Base-by-base conservation (phyloP, 768 basidiomycete genomes). In the Termitomyces sp. region DNA sequence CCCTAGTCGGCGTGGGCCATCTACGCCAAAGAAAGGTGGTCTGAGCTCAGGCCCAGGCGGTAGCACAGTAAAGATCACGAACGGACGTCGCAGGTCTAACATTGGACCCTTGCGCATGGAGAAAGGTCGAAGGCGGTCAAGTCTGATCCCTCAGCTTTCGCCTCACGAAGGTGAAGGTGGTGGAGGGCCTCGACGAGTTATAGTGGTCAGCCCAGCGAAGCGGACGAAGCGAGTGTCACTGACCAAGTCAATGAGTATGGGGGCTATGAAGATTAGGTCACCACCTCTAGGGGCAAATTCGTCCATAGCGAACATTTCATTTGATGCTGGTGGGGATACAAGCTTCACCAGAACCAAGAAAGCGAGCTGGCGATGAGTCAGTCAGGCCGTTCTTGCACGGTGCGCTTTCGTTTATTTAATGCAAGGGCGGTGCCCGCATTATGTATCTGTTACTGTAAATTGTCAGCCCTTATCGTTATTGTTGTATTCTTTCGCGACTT, bases 91-190 rank as follows among this genome's bases (percentile, higher is more conserved):
- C 62, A 82, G 88, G 42, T 94, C 92, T 24, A 88, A 87, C 66
- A 83, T 92, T 59, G 92, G 92, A 5, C 83, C 89, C n/a, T 68
- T 87, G 71, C 85, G 92, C 39, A 80, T 76, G 62, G 92, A 94
- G 71, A 91, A 90, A 71, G 74, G 75, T 15, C 78, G 91, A 61
- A 79, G 92, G 61, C 81, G 92, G 60, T 92, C 92, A 42, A 94
- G 92, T 68, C 74, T 92, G 78, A 90, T 94, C 63, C 88, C 88
- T n/a, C 84, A 85, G 63, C 80, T 85, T 53, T 81, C 84, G 16
- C 78, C 81, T n/a, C 75, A 70, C 46, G 70, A 69, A 28, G 76
- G 72, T 38, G 82, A 82, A 28, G 68, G 69, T 7, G 70, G 63
- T 67, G 67, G 66, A 36, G 68, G 67, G 18, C 55, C 67, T 57